Conservation (phyloP, 257 asterid genomes). For the Sherardia arvensis region DNA sequence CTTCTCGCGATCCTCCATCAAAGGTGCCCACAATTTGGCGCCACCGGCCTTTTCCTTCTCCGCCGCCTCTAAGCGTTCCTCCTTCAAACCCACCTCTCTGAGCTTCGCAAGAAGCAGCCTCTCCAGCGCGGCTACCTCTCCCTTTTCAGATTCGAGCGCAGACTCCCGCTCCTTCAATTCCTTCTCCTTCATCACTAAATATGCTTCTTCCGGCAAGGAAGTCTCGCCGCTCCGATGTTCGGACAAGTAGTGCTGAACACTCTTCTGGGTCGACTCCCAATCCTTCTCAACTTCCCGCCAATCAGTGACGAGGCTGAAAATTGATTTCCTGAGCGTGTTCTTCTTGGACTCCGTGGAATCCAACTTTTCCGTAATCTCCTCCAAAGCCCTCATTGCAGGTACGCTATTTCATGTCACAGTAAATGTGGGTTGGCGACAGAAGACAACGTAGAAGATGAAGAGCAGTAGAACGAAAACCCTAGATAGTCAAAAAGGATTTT, state of each 20-base stretch:
- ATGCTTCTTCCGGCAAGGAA: neutral
- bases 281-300: conserved; percentile 7
- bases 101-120: conserved; percentile 2
- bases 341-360: conserved; percentile 4
- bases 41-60: neutral
- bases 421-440: neutral
- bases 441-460: neutral
- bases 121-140: conserved; percentile 1
- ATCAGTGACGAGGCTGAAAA: conserved; percentile 1
- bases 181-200: conserved; percentile 13
- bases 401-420: neutral
- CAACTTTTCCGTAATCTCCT: conserved; percentile 6
- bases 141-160: conserved; percentile 9
- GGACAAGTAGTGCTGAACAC: neutral
- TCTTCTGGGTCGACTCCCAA: conserved; percentile 1
- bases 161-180: conserved; percentile 14
- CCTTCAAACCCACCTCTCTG: conserved; percentile 6
- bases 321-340: conserved; percentile 5
- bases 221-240: neutral
- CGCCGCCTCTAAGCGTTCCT: neutral
- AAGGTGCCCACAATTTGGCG: neutral
- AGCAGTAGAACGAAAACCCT: neutral
- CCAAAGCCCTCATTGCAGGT: conserved; percentile 13
- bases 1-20: conserved; percentile 8
- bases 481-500: too few species aligned